Conservation (phyloP, 2,329 filamentous ascomycete genomes). For the Salinomyces thailandicus region DNA sequence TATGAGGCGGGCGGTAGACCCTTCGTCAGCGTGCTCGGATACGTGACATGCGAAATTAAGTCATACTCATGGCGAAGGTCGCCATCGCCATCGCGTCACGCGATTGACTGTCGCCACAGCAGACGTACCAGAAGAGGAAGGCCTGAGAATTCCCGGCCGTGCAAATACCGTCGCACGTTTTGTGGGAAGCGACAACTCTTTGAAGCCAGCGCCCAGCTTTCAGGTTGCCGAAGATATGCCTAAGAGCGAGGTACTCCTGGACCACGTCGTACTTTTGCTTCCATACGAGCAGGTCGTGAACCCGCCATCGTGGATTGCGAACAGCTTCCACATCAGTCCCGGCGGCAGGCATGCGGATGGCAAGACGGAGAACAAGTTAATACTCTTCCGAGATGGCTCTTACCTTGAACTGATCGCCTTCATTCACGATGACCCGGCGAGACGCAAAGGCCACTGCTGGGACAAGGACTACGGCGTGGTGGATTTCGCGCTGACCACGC, state of each 20-base stretch:
- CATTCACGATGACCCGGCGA: slow-evolving; percentile 34
- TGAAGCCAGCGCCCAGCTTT: no score
- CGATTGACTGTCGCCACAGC: no score
- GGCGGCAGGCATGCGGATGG: slow-evolving; percentile 54
- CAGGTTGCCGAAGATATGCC: no score
- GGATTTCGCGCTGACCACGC: slow-evolving; percentile 50
- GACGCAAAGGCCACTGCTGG: slow-evolving; percentile 48
- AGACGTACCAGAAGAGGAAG: no score
- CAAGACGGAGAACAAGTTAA: slow-evolving; percentile 51
- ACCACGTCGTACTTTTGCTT: slow-evolving; percentile 56
- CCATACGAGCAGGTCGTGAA: slow-evolving; percentile 39
- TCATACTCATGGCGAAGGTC: no score
- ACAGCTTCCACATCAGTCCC: slow-evolving; percentile 47
- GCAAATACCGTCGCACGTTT: no score
- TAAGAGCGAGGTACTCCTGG: slow-evolving; percentile 30
- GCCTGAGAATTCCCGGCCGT: no score
- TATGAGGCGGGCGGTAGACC: no score
- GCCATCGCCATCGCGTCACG: no score
- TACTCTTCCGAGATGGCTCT: slow-evolving; percentile 52
- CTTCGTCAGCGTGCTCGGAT: no score
- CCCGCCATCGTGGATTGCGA: slow-evolving; percentile 42
- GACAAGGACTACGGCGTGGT: slow-evolving; percentile 44
- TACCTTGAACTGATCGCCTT: slow-evolving; percentile 61
- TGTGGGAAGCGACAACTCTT: no score
- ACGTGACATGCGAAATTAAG: no score